A percentile compares a stretch with the other conserved stretches of the same genome.
These are phyloP conservation scores for Aureobasidium zeae DNA, from an alignment of 2,329 filamentous ascomycete species.

Conservation along the genomic window DNA sequence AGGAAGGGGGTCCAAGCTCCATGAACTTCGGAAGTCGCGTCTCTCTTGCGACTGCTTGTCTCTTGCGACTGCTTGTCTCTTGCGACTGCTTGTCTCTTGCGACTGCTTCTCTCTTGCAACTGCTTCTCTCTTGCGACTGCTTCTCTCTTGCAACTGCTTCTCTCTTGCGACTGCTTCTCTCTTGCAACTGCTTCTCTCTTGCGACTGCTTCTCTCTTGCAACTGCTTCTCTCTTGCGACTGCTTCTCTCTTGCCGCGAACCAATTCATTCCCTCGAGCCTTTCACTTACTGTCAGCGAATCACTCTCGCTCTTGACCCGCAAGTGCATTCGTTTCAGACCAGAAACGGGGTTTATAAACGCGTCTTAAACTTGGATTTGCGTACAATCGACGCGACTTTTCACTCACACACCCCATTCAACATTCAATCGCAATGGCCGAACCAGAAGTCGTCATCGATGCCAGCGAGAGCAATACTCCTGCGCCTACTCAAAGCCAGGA, in stretches of 20 bases:
- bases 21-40: too few relatives aligned
- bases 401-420: not conserved
- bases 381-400: constrained; percentile 1
- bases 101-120: too few relatives aligned
- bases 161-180: too few relatives aligned
- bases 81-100: too few relatives aligned
- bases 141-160: too few relatives aligned
- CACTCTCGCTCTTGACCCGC: not conserved
- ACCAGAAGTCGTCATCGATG: constrained; percentile 24
- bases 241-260: not conserved
- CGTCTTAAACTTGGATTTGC: not conserved
- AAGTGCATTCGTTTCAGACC: too few relatives aligned
- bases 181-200: too few relatives aligned
- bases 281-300: not conserved
- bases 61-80: too few relatives aligned
- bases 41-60: too few relatives aligned
- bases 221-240: not conserved
- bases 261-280: not conserved
- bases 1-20: not conserved
- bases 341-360: too few relatives aligned
- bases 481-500: constrained; percentile 30
- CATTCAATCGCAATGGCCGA: constrained; percentile 23
- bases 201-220: too few relatives aligned
- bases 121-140: too few relatives aligned
- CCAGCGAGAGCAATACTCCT: constrained; percentile 24